Base-by-base conservation (phyloP, 495 filamentous ascomycete genomes). In the Aspergillus hancockii region DNA sequence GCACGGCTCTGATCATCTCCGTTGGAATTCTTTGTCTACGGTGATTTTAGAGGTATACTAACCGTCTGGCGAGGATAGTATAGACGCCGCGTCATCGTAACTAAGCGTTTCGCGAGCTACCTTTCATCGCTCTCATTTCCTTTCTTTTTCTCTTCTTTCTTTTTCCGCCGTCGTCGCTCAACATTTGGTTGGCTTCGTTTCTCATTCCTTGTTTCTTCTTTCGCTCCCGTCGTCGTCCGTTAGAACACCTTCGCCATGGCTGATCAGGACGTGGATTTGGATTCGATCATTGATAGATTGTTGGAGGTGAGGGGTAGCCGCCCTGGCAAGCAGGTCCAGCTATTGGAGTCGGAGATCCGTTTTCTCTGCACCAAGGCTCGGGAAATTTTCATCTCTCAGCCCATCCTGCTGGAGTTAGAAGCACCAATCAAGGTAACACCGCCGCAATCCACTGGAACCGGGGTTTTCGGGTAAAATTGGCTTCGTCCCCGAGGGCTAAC, bases 371-470 rank as follows among this genome's bases (percentile, higher is more conserved):
- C 94, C 67, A 98, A 98, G 81, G 93, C 94, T 40, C 89, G 94
- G 59, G 94, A 98, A 78, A 98, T 98, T 67, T 98, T 98, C 82
- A 98, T 98, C 76, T 97, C 93, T 55, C 94, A 98, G 83, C 94
- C 94, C 58, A 98, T 98, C 67, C 79, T 98, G 62, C 84, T 98
- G 54, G 94, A 98, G 81, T 85, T 98, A 43, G 94, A 98, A 71
- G 94, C 94, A 62, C 94, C 94, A 49, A 98, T 98, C 78, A 98
- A 98, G 92, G 94, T 96, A 83, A 73, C 80, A 71, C 23, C 52
- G 19, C 13, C 22, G 23, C 46, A 21, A 51, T 62, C 55, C 61
- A 28, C 50, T 62, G 47, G 54, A 51, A 49, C 49, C 51, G 55
- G 52, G 36, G 16, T 30, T n/a, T 8, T 32, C 49, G 49, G 38